Percentiles rank a stretch among this genome's conserved stretches.
Conservation (phyloP, 805 yeast species). For the Sungouiozyma ichnusensis region DNA sequence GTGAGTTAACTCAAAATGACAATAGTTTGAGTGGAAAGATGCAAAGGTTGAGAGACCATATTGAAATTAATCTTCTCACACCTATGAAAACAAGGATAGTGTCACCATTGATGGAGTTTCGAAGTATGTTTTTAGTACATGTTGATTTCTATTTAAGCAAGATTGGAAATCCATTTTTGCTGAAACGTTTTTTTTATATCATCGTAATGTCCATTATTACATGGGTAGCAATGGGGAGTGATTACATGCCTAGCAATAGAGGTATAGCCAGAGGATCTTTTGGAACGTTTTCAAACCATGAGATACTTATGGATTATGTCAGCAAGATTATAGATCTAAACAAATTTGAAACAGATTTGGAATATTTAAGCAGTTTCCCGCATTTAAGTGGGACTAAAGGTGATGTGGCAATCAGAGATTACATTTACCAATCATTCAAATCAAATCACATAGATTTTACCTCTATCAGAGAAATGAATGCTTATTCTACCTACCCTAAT, state of each 20-base stretch:
- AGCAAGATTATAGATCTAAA: constrained; percentile 39
- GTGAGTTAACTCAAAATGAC: neutral
- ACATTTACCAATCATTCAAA: constrained; percentile 46
- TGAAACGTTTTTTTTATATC: constrained; percentile 64
- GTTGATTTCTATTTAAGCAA: constrained; percentile 49
- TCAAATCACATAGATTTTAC: constrained; percentile 43
- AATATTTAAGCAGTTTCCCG: constrained; percentile 66
- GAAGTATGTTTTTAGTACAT: constrained; percentile 13
- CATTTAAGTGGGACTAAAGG: constrained; percentile 86
- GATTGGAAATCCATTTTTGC: constrained; percentile 72
- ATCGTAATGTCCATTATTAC: constrained; percentile 44
- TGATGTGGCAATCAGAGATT: constrained; percentile 56
- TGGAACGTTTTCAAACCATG: constrained; percentile 49
- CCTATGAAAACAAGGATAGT: constrained; percentile 18
- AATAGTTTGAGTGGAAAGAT: constrained; percentile 1
- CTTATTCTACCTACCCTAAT: constrained; percentile 56
- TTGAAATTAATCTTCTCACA: constrained; percentile 5
- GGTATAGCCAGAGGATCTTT: constrained; percentile 29
- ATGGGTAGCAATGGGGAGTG: constrained; percentile 41
- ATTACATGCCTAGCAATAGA: constrained; percentile 21
- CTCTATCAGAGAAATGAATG: constrained; percentile 31
- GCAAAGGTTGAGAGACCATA: constrained; percentile 10
- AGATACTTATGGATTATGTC: constrained; percentile 37
- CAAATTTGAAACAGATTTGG: constrained; percentile 52
- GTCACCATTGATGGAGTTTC: constrained; percentile 27